phyloP scores from a whole-genome alignment of 805 yeast genomes.

The Kluyveromyces nonfermentans region DNA sequence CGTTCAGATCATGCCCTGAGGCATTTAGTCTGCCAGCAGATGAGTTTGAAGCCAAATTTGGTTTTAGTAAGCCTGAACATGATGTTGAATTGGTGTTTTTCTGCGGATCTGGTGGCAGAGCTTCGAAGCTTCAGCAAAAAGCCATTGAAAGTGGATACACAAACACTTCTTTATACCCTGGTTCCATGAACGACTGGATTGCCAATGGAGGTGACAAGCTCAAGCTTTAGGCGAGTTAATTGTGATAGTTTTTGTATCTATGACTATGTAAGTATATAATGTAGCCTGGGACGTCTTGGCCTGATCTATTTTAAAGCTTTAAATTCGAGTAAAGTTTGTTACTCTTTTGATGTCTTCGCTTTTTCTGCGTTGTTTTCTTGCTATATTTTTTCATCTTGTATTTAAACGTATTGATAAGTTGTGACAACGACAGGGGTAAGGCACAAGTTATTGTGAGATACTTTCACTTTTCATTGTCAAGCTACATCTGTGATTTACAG shows the following conservation, averaged over 20 bases:
- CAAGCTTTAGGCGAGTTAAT: background rate
- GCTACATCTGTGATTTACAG: background rate
- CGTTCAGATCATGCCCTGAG: constrained; percentile 77
- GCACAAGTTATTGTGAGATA: background rate
- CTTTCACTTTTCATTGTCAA: background rate
- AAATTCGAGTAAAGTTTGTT: too few relatives aligned
- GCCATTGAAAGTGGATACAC: constrained; percentile 77
- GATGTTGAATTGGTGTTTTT: constrained; percentile 65
- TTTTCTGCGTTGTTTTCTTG: too few relatives aligned
- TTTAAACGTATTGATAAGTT: too few relatives aligned
- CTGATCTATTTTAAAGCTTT: too few relatives aligned
- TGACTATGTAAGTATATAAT: background rate
- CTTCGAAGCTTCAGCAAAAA: constrained; percentile 70
- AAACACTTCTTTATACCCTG: constrained; percentile 67
- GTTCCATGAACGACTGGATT: constrained; percentile 79
- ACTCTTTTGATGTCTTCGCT: too few relatives aligned
- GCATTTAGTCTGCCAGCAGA: constrained; percentile 63
- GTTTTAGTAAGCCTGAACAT: constrained; percentile 59
- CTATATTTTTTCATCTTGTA: too few relatives aligned
- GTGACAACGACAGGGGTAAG: background rate
- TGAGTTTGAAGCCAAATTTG: constrained; percentile 65
- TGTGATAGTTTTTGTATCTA: background rate
- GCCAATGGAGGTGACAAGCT: constrained; percentile 20
- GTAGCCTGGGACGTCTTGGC: too few relatives aligned
- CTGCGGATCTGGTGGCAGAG: constrained; percentile 82